A percentile compares a stretch with the other conserved stretches of the same genome.
These are phyloP conservation scores for Candida silvicultrix DNA, from an alignment of 805 yeast species.

Conservation along the genomic window DNA sequence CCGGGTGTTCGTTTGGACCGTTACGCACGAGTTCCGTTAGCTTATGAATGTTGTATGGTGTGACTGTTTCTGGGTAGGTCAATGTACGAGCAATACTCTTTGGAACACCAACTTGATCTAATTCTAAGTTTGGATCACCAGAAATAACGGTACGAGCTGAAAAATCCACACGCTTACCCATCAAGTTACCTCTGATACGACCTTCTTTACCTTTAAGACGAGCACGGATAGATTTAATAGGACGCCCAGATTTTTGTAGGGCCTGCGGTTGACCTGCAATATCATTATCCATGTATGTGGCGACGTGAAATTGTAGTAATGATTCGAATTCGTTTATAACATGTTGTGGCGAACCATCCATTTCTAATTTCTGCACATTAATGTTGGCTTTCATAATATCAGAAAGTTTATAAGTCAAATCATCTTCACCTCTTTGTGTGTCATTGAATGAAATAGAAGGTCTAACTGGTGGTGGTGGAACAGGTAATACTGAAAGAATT, in stretches of 20 bases:
- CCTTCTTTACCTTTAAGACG: slow-evolving; percentile 99
- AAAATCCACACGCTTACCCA: slow-evolving; percentile 99
- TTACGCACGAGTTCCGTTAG: slow-evolving; percentile 90
- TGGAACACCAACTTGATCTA: slow-evolving; percentile 99
- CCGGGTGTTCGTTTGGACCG: slow-evolving; percentile 99
- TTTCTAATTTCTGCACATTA: slow-evolving; percentile 93
- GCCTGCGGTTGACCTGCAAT: slow-evolving; percentile 99
- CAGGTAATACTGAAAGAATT: slow-evolving; percentile 94
- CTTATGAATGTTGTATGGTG: slow-evolving; percentile 94
- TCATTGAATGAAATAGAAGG: slow-evolving; percentile 98
- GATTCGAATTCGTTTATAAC: slow-evolving; percentile 96
- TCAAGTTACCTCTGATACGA: slow-evolving; percentile 93
- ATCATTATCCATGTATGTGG: slow-evolving; percentile 99
- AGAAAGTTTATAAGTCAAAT: slow-evolving; percentile 93
- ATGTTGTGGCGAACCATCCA: slow-evolving; percentile 99
- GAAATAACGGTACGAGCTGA: slow-evolving; percentile 99
- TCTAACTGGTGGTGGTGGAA: slow-evolving; percentile 99
- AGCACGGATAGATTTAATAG: slow-evolving; percentile 97
- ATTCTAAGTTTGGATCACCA: slow-evolving; percentile 96
- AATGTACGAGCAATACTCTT: slow-evolving; percentile 92
- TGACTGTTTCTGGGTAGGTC: slow-evolving; percentile 95
- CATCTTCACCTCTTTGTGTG: slow-evolving; percentile 98
- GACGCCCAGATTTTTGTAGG: slow-evolving; percentile 96
- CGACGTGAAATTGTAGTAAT: slow-evolving; percentile 93
- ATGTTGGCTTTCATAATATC: slow-evolving; percentile 96